Conservation (phyloP, 2,329 filamentous ascomycete species). For the Cladosporium sp. region DNA sequence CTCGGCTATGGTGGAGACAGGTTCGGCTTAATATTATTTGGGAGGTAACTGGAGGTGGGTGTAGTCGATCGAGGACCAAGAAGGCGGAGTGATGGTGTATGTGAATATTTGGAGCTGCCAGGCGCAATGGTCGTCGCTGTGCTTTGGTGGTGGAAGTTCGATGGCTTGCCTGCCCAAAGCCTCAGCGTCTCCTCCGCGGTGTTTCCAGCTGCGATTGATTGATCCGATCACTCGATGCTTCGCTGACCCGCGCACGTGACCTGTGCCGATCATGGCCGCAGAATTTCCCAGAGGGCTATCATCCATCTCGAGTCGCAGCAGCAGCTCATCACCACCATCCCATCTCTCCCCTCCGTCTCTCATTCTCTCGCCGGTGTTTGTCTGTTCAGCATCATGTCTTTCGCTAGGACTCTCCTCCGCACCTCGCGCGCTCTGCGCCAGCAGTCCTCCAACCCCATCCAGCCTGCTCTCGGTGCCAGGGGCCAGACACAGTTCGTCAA, state of each 20-base stretch:
- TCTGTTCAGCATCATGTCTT: slow-evolving; percentile 57
- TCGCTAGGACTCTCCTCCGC: slow-evolving; percentile 81
- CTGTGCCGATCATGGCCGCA: not conserved
- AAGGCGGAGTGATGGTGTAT: not conserved
- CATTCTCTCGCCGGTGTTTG: slow-evolving; percentile 19
- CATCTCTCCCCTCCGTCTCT: slow-evolving; percentile 18
- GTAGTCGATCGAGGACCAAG: not conserved
- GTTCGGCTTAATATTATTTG: not conserved
- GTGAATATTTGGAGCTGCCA: not conserved
- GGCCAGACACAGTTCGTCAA: slow-evolving; percentile 66
- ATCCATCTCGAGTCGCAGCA: not conserved
- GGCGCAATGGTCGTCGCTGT: not conserved
- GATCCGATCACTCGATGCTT: not conserved
- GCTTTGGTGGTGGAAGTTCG: not conserved
- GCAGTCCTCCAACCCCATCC: slow-evolving; percentile 74
- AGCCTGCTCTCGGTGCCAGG: slow-evolving; percentile 66
- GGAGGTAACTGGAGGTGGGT: not conserved
- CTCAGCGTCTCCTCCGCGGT: not conserved
- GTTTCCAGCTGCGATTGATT: not conserved
- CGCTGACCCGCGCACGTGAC: not conserved
- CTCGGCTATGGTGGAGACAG: slow-evolving; percentile 16
- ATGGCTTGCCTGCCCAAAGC: not conserved
- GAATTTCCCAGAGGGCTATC: not conserved
- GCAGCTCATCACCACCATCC: slow-evolving; percentile 1
- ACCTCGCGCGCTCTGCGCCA: slow-evolving; percentile 75